Conservation (phyloP, 176 grass and related monocot genomes). For the Urochloa ruziziensis region DNA sequence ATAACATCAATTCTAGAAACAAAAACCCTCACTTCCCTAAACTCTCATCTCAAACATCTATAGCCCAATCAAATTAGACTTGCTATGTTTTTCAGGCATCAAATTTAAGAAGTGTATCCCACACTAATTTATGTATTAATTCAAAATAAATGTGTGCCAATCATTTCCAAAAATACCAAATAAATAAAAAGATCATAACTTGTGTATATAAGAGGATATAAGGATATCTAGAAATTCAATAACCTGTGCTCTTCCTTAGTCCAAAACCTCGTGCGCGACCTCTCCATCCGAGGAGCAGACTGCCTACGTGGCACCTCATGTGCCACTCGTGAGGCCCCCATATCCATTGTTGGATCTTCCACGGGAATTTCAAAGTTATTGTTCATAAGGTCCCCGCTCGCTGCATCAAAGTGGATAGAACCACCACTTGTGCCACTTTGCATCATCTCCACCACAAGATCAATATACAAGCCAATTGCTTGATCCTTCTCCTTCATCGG, state of each 20-base stretch:
- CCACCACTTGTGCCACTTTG: neutral
- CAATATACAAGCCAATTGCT: constrained; percentile 23
- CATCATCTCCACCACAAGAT: neutral
- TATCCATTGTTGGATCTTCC: neutral
- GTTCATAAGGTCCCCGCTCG: neutral
- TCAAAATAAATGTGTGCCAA: neutral
- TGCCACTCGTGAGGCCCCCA: neutral
- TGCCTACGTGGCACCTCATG: neutral
- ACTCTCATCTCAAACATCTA: neutral
- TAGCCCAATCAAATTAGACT: neutral
- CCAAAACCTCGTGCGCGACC: neutral
- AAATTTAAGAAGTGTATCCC: neutral
- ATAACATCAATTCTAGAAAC: neutral
- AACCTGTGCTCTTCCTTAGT: neutral
- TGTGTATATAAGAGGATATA: neutral
- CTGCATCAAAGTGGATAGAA: fast-evolving
- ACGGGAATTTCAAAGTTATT: neutral
- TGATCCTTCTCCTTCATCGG: neutral
- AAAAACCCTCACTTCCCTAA: neutral
- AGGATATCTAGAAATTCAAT: neutral
- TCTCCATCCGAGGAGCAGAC: neutral
- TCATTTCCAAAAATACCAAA: neutral
- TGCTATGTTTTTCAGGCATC: neutral
- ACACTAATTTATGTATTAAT: neutral
- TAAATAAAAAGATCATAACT: neutral